Percentiles rank a stretch among this genome's conserved stretches.
Evolutionary conservation across 139 green algal genomes (phyloP).

Genomic region (Chlamydomonas eustigma): DNA sequence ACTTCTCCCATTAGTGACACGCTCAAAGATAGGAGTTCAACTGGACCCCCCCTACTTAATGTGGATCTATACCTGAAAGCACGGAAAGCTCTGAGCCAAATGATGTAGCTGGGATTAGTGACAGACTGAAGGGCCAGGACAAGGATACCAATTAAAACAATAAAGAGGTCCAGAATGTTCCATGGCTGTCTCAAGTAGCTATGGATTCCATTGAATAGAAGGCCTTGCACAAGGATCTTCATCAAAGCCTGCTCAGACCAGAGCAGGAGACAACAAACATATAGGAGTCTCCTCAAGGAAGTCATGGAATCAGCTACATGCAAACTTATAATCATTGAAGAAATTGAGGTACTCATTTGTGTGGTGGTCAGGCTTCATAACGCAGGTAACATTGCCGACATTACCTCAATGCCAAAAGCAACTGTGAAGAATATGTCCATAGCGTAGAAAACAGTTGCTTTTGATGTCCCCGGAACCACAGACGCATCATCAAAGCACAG

Average conservation of each 20-base stretch:
- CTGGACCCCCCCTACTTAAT: no score
- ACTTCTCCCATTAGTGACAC: background rate
- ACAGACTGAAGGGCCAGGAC: slow-evolving; percentile 16
- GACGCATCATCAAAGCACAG: slow-evolving; percentile 9
- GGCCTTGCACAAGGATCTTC: slow-evolving; percentile 60
- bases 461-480: background rate
- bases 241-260: slow-evolving; percentile 19
- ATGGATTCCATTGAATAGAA: slow-evolving; percentile 42
- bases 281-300: background rate
- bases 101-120: slow-evolving; percentile 1
- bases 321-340: no score
- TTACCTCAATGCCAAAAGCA: slow-evolving; percentile 7
- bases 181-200: slow-evolving; percentile 61
- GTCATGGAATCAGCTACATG: background rate
- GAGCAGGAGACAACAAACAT: background rate
- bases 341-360: no score
- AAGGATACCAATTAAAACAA: slow-evolving; percentile 15
- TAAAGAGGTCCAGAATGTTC: slow-evolving; percentile 46
- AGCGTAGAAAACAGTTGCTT: background rate
- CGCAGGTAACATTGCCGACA: no score
- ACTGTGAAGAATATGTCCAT: slow-evolving; percentile 6
- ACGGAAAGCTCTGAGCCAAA: slow-evolving; percentile 51
- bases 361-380: no score
- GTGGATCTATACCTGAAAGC: slow-evolving; percentile 10
- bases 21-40: no score